A percentile compares a stretch with the other conserved stretches of the same genome.
phyloP scores from a whole-genome alignment of 495 filamentous ascomycete genomes.

The Oidiodendron maius region DNA sequence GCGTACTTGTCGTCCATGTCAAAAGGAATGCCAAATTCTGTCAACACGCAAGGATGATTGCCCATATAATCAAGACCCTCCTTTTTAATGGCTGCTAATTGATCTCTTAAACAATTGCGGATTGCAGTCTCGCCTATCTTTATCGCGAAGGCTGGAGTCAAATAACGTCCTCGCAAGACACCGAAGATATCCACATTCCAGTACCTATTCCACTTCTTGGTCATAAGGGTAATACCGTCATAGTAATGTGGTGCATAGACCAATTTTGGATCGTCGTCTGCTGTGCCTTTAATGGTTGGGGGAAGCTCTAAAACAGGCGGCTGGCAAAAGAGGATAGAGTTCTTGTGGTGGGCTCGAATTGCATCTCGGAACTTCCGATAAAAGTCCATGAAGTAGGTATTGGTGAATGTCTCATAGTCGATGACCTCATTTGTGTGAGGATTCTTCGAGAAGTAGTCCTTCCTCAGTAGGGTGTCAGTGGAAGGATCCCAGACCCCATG shows the following conservation, averaged over 20 bases:
- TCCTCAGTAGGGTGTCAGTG: conserved; percentile 68
- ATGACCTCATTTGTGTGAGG: conserved; percentile 64
- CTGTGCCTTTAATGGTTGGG: conserved; percentile 77
- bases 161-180: conserved; percentile 81
- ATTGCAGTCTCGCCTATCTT: conserved; percentile 94
- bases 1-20: conserved; percentile 97
- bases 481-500: conserved; percentile 91
- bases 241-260: conserved; percentile 95
- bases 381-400: conserved; percentile 81
- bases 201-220: conserved; percentile 94
- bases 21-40: conserved; percentile 95
- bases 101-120: conserved; percentile 86
- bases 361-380: conserved; percentile 71
- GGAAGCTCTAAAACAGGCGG: conserved; percentile 89
- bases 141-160: conserved; percentile 81
- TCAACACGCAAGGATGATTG: conserved; percentile 82
- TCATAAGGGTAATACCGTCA: conserved; percentile 93
- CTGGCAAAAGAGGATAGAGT: conserved; percentile 85
- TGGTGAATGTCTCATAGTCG: conserved; percentile 79
- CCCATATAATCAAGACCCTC: conserved; percentile 92
- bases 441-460: conserved; percentile 82
- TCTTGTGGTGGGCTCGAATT: conserved; percentile 67
- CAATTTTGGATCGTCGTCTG: conserved; percentile 83
- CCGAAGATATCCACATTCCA: conserved; percentile 98
- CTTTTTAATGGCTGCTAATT: conserved; percentile 78